Conservation (phyloP, 2,329 filamentous ascomycete species). For the Aspergillus sergii region DNA sequence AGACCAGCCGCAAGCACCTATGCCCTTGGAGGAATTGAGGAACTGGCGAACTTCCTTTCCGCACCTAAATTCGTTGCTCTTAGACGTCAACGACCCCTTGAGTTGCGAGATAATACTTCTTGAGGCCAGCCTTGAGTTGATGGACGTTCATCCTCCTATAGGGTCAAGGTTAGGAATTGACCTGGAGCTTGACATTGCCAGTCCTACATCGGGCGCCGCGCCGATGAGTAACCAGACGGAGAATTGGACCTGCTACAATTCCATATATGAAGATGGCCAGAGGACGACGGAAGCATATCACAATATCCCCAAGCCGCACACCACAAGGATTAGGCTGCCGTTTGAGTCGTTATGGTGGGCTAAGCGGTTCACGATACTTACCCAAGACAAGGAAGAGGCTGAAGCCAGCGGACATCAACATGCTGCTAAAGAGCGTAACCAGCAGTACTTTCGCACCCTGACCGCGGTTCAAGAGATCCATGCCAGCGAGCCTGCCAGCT, state of each 20-base stretch:
- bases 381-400: constrained; percentile 41
- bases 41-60: constrained; percentile 48
- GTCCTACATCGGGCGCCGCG: constrained; percentile 35
- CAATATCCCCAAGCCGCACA: constrained; percentile 34
- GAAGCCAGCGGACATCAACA: constrained; percentile 23
- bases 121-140: constrained; percentile 46
- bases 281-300: constrained; percentile 35
- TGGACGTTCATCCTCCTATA: constrained; percentile 46
- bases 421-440: constrained; percentile 38
- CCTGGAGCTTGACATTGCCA: constrained; percentile 44
- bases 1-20: constrained; percentile 39
- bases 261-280: constrained; percentile 43
- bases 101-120: constrained; percentile 48
- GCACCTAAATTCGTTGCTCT: constrained; percentile 38
- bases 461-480: constrained; percentile 50
- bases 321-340: constrained; percentile 43
- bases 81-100: constrained; percentile 35
- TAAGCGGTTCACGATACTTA: constrained; percentile 41
- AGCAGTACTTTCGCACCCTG: constrained; percentile 43
- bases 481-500: constrained; percentile 27
- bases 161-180: constrained; percentile 46
- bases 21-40: constrained; percentile 42
- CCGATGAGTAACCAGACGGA: constrained; percentile 36
- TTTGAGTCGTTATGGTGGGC: constrained; percentile 52
- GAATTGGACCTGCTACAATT: constrained; percentile 47